Base-by-base conservation (phyloP, 2,329 filamentous ascomycete species). In the Penicillium palitans region DNA sequence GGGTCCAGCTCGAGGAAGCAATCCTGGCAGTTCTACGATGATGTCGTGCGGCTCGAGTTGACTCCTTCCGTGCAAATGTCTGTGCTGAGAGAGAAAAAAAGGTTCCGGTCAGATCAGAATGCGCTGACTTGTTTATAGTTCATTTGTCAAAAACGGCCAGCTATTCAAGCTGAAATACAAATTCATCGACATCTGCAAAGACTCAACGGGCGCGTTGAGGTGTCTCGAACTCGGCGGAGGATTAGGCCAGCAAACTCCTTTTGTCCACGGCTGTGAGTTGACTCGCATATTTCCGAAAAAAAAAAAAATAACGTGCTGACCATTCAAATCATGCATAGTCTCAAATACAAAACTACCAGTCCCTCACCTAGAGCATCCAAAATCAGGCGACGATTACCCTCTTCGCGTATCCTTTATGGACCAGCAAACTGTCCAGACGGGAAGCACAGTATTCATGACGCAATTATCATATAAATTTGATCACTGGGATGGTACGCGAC, bases 401-500 rank as follows among this genome's bases (percentile, higher is more conserved):
- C 70, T 76, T 6, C 71, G 75, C 27, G 67, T 78, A 9, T 77
- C 75, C 2, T 78, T 78, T 52, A 67, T 78, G 19, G 76, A 78
- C 24, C 73, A 77, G 29, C 76, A 78, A 59, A 78, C 74, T n/a
- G 68, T 78, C 0, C 76, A 78, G 41, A 72, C 72, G 5, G 72
- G 66, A 3, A 63, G 71, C 21, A 73, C 72, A 1, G 64, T 77
- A 10, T 78, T 78, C 52, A 71, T 68, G 52, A 75, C 75, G 7
- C 74, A 78, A 54, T 62, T 78, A 21, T 72, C 73, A 13, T 78
- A 78, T 60, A 74, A 68, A n/a, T 78, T 78, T 55, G 76, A 78
- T 35, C 70, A 73, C 21, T 77, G 74, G 74, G 63, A 70, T 51
- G 75, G 75, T 77, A 65, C 31, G 68, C 39, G 29, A 52, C 57